Evolutionary conservation across 73 alveolate genomes (phyloP).

Genomic region (Effrenium voratum): DNA sequence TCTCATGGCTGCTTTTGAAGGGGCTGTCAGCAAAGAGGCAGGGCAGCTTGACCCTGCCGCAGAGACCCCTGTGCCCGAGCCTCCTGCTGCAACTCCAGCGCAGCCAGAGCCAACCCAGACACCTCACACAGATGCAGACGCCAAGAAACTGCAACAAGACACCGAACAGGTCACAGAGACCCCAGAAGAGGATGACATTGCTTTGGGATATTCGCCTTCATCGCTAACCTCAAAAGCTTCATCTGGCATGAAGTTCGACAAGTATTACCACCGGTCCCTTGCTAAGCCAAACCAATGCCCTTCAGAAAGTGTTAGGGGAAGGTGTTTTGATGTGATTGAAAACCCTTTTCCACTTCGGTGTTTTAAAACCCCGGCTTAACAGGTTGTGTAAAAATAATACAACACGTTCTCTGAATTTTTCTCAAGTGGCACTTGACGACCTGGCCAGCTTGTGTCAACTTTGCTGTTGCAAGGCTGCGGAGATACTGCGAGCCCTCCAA

Average conservation of each 20-base stretch:
- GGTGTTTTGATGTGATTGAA: no score
- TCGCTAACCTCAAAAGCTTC: not conserved
- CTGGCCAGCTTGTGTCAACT: not conserved
- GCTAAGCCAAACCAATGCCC: no score
- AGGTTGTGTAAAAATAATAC: not conserved
- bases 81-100: no score
- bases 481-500: not conserved
- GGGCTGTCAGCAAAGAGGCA: no score
- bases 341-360: no score
- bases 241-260: conserved; percentile 1
- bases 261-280: not conserved
- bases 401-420: not conserved
- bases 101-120: no score
- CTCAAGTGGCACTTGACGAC: not conserved
- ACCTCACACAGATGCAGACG: no score
- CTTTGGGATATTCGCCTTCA: not conserved
- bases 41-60: no score
- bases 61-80: no score
- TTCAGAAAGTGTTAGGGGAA: no score
- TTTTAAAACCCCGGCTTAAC: no score
- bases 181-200: not conserved
- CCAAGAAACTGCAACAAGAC: not conserved
- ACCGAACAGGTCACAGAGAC: not conserved
- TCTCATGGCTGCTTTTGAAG: no score
- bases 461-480: not conserved